Percentiles rank a stretch among this genome's conserved stretches.
Conservation (phyloP, 495 filamentous ascomycete species). For the Penicillium coprophilum region DNA sequence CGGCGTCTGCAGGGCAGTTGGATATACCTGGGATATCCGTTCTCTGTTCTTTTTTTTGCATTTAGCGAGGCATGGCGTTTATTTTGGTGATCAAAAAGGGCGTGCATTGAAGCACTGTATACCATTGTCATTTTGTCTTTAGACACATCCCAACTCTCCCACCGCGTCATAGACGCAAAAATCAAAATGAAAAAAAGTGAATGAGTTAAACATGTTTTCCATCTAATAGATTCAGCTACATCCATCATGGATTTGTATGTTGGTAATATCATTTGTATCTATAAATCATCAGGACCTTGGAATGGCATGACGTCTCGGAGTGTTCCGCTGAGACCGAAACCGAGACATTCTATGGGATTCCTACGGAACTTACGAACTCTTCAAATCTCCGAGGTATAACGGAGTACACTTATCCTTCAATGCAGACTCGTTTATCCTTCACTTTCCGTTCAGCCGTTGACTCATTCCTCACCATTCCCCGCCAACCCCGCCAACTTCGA, state of each 20-base stretch:
- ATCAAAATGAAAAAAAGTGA: slow-evolving; percentile 33
- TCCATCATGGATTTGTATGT: no score
- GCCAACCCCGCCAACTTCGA: slow-evolving; percentile 20
- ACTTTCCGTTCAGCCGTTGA: slow-evolving; percentile 13
- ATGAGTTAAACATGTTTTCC: slow-evolving; percentile 10
- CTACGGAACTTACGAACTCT: background rate
- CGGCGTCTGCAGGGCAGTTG: slow-evolving; percentile 34
- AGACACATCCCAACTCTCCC: slow-evolving; percentile 42
- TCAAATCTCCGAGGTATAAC: background rate
- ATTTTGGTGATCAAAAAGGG: slow-evolving; percentile 25
- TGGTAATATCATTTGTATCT: no score
- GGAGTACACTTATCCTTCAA: background rate
- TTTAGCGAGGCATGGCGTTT: slow-evolving; percentile 41
- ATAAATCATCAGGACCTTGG: no score
- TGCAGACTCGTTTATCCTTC: background rate
- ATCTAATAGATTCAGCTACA: no score
- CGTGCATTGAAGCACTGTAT: slow-evolving; percentile 29
- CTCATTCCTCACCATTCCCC: slow-evolving; percentile 24
- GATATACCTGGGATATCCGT: slow-evolving; percentile 26
- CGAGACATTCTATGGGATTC: background rate
- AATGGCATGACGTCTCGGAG: slow-evolving; percentile 14
- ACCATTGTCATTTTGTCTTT: slow-evolving; percentile 36
- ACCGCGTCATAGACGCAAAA: slow-evolving; percentile 22
- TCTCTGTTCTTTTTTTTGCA: slow-evolving; percentile 28
- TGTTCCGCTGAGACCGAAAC: background rate